Evolutionary conservation across 106 monocot genomes (phyloP).

Genomic region (Acorus gramineus): DNA sequence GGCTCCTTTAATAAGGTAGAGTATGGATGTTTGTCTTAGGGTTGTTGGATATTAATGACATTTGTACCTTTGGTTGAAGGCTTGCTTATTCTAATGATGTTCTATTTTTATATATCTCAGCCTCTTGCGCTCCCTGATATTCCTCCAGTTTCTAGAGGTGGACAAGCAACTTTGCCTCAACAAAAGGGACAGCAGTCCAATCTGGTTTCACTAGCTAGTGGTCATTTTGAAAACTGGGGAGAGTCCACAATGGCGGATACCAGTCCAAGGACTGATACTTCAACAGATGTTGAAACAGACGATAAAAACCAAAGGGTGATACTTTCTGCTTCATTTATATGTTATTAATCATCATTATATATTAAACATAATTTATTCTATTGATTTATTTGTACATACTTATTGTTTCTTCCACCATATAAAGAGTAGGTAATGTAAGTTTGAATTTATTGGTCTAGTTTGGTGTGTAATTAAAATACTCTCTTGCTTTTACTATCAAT

Average conservation of each 20-base stretch:
- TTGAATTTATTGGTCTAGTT: no score
- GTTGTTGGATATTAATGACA: no score
- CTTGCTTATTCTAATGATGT: no score
- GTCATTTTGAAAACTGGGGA: slow-evolving; percentile 63
- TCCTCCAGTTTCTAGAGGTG: slow-evolving; percentile 11
- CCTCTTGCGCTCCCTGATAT: slow-evolving; percentile 12
- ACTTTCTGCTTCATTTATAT: neutral
- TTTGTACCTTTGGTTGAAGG: no score
- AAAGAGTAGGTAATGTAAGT: no score
- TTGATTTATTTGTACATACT: no score
- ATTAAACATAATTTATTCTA: no score
- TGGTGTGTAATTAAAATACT: no score
- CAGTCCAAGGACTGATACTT: slow-evolving; percentile 81
- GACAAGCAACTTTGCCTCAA: slow-evolving; percentile 8
- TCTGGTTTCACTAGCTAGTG: slow-evolving; percentile 21
- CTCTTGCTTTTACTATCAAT: no score
- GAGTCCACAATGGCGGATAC: slow-evolving; percentile 58
- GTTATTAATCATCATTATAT: neutral
- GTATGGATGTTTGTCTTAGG: no score
- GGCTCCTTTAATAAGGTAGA: slow-evolving; percentile 25
- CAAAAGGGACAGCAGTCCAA: slow-evolving; percentile 29
- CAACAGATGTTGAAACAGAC: slow-evolving; percentile 69
- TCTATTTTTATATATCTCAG: slow-evolving; percentile 4
- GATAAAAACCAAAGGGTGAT: slow-evolving; percentile 55
- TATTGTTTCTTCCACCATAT: no score